Conservation (phyloP, 2,329 filamentous ascomycete species). For the Xylariales sp. region DNA sequence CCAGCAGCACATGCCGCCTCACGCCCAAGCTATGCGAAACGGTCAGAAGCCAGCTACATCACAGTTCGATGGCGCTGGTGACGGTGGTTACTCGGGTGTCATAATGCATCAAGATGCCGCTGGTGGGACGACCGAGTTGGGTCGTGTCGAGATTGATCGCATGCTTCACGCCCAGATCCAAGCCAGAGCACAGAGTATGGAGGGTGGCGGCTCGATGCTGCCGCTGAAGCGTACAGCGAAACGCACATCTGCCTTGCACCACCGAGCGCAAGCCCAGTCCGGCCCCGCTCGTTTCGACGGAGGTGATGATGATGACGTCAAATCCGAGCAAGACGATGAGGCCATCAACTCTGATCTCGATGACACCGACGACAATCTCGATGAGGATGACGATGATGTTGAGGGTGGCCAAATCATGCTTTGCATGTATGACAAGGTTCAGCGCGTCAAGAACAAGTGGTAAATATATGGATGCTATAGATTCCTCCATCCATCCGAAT, state of each 20-base stretch:
- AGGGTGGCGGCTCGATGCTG: conserved; percentile 72
- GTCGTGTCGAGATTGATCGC: conserved; percentile 60
- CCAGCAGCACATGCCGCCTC: conserved; percentile 23
- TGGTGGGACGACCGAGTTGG: conserved; percentile 51
- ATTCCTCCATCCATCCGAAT: background rate
- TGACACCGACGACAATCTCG: conserved; percentile 80
- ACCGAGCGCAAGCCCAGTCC: conserved; percentile 17
- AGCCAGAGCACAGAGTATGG: conserved; percentile 61
- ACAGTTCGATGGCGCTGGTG: conserved; percentile 73
- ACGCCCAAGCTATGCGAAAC: conserved; percentile 27
- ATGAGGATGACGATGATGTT: conserved; percentile 83
- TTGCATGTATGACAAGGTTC: conserved; percentile 99
- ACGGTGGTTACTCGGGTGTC: conserved; percentile 55
- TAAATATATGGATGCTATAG: conserved; percentile 30
- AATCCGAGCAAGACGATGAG: conserved; percentile 78
- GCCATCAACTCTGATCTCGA: conserved; percentile 98
- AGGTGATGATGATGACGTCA: conserved; percentile 56
- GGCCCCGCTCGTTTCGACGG: conserved; percentile 56
- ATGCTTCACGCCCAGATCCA: conserved; percentile 66
- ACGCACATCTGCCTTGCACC: conserved; percentile 25
- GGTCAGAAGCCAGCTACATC: conserved; percentile 38
- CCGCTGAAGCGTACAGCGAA: conserved; percentile 56
- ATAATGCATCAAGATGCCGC: conserved; percentile 52
- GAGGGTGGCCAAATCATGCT: conserved; percentile 90
- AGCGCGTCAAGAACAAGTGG: conserved; percentile 99